These are phyloP conservation scores for Penicillium diatomitis DNA, from an alignment of 495 filamentous ascomycete species.

Conservation along the genomic window DNA sequence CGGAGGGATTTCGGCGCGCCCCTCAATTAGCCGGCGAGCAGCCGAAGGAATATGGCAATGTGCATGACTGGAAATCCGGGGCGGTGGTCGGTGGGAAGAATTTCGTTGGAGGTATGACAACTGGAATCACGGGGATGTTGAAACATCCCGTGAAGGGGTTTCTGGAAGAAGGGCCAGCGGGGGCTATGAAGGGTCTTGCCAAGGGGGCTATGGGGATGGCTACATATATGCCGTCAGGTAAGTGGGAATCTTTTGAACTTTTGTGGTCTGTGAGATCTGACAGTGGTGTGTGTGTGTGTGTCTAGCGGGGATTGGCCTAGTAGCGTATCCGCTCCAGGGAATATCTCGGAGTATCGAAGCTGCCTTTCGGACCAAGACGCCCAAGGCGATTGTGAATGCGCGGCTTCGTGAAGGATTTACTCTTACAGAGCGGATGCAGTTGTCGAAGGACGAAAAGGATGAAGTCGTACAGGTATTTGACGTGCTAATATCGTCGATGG, in stretches of 20 bases:
- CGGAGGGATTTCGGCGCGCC: constrained; percentile 76
- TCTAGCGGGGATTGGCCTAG: constrained; percentile 18
- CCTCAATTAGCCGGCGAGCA: constrained; percentile 65
- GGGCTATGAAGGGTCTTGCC: constrained; percentile 56
- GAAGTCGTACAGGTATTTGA: constrained; percentile 13
- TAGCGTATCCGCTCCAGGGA: constrained; percentile 20
- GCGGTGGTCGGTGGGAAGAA: constrained; percentile 38
- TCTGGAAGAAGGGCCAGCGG: constrained; percentile 46
- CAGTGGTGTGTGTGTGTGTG: background rate
- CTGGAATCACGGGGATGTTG: constrained; percentile 63
- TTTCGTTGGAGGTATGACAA: constrained; percentile 62
- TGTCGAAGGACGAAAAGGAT: constrained; percentile 8
- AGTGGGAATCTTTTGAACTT: background rate
- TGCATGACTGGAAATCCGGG: constrained; percentile 30
- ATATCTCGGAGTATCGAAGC: constrained; percentile 22
- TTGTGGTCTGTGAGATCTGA: background rate
- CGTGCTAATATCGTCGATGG: constrained; percentile 6
- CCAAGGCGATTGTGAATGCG: constrained; percentile 14
- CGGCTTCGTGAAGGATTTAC: constrained; percentile 14
- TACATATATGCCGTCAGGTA: constrained; percentile 43
- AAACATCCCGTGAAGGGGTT: constrained; percentile 55
- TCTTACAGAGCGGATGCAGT: constrained; percentile 6
- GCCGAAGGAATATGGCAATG: constrained; percentile 28
- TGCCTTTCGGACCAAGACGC: constrained; percentile 17
- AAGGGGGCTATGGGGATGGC: constrained; percentile 67